Evolutionary conservation across 2,329 filamentous ascomycete genomes (phyloP), one percentile per base, ranked within the genome.

Genomic region (Alternaria dauci): DNA sequence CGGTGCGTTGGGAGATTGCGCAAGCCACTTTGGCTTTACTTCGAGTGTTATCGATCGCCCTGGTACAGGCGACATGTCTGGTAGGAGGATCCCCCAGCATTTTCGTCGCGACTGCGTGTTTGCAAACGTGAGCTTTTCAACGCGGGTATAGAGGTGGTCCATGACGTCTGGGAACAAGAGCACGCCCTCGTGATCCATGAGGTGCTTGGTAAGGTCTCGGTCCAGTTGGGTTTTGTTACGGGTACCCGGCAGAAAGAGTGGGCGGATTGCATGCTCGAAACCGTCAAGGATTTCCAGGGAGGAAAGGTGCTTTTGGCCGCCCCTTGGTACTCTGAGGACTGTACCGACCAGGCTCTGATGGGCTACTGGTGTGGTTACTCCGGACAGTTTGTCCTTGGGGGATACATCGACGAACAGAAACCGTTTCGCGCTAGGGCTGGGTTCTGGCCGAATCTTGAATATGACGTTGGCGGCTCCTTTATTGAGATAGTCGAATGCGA

Each of bases 21-120:
- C 58, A 2, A 84, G 74, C 82, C 82, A 84, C 57, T 84, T 84
- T 0, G 82, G 81, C 60, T 84, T 84, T 56, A 83, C 70, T 61
- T 84, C 80, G 26, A 79, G 66, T 2, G 73, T 77, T 48, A 74
- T 60, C 2, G 71, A 68, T 28, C 47, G 52, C 28, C 64, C 67
- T 2, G 63, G 38, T 1, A 54, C 39, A 11, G 74, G 67, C 5
- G 71, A 72, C 72, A 78, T 75, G 53, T 78, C 59, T 18, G 68
- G 70, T 2, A 78, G 67, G 3, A 77, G 63, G 12, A 78, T 71
- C 9, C 72, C 75, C 47, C 59, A 65, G 23, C 56, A 56, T 16
- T 20, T 48, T 12, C 52, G 47, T 36, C 48, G 47, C 34, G 55
- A 30, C n/a, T 26, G 32, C 11, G 9, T 42, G 18, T 36, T 50